Base-by-base conservation (phyloP, 2,329 filamentous ascomycete genomes). In the Paecilomyces sp. region DNA sequence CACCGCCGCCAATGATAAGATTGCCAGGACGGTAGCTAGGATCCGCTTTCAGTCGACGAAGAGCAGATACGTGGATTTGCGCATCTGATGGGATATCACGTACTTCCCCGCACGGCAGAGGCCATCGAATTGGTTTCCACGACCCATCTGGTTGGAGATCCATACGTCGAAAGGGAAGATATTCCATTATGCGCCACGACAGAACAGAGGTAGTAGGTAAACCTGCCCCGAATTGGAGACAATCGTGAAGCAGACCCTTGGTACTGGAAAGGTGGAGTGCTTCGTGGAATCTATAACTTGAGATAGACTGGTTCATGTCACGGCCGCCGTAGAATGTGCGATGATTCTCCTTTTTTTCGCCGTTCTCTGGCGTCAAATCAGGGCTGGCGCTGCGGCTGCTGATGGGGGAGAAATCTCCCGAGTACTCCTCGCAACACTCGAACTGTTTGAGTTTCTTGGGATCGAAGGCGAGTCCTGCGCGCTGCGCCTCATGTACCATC, bases 81-180 rank as follows among this genome's bases (percentile, higher is more conserved):
- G 87, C 89, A 58, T 87, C 80, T 8, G 83, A 74, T 0, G 90
- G 90, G 1, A 94, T 86, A 67, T 94, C 90, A 15, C 90, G 83
- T 0, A 88, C 85, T 73, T 93, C 90, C 9, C 90, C 91, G 31
- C 86, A 84, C 0, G 90, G 90, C 2, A 93, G 76, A 0, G 90
- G 90, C 88, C 90, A 93, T 8, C 86, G 81, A 64, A 94, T 93
- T 0, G 89, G 87, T 71, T 85, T 87, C 90, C 91, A 94, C 0
- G 84, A 85, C 0, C 89, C 89, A 62, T 92, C 88, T 0, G 78
- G 61, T 62, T 86, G 85, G 7, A 93, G 76, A 65, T 93, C 90
- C 88, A 94, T 92, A 25, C 90, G 81, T 1, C 88, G 83, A 75
- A 93, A 92, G 0, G 90, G 90, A 25, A 93, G 77, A 70, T 88